Base-by-base conservation (phyloP, 495 filamentous ascomycete genomes). In the Aspergillus olivimuriae region DNA sequence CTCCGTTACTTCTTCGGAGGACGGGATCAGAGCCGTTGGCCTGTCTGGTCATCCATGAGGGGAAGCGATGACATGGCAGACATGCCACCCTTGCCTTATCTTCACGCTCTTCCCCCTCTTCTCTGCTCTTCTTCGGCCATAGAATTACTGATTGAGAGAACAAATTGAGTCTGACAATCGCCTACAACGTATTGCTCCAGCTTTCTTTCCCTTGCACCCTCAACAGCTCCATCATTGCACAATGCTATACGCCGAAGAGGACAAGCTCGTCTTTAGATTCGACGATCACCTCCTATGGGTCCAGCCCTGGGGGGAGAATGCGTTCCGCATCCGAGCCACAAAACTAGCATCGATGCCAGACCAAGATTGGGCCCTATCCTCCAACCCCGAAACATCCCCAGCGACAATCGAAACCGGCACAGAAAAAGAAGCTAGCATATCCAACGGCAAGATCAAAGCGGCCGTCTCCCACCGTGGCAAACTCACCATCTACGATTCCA, bases 271-370 rank as follows among this genome's bases (percentile, higher is more conserved):
- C 30, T 77, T 70, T 42, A 59, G 63, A 12, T 78, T 68, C 47
- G 75, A 78, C 51, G 72, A 72, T 38, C 72, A 78, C 41, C 48
- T 60, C 16, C 66, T 80, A 43, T 76, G 70, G 66, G 66, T 81
- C 37, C 65, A 78, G 43, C 65, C 73, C 41, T 79, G 75, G 75
- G 74, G 75, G 18, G 55, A 61, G 7, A 72, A 76, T 48, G 72
- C 75, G 1, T 51, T 80, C 30, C 73, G 76, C 12, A 48, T 81
- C 19, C 69, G 75, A 20, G 73, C 75, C 3, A 78, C 74, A 17
- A 73, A 72, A 44, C 61, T 62, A 20, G 48, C 61, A 11, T 55
- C 51, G 10, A 72, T 78, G 60, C 73, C 76, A 8, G 42, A 52
- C 6, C 68, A 76, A 49, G 62, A 75, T 51, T 79, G 76, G 75